Conservation (phyloP, 2,329 filamentous ascomycete species). For the Colletotrichum zoysiae region DNA sequence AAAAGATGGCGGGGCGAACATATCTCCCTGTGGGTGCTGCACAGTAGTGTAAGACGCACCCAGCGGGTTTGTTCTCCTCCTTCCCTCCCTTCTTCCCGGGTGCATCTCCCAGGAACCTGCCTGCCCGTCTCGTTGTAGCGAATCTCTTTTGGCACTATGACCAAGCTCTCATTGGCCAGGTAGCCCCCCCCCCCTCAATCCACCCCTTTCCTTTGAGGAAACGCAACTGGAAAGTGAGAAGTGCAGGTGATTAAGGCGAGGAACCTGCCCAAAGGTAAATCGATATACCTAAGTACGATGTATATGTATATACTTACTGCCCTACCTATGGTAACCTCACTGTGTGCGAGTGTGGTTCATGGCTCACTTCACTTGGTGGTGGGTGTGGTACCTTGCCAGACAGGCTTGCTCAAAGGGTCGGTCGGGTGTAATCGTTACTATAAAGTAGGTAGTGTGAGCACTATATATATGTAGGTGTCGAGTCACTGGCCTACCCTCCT, state of each 20-base stretch:
- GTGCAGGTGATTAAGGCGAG: neutral
- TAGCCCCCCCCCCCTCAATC: no score
- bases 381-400: neutral
- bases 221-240: constrained; percentile 2
- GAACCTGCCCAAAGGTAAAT: neutral
- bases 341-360: neutral
- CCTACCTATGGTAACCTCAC: neutral
- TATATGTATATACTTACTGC: neutral
- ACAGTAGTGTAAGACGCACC: neutral
- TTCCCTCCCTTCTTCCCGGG: neutral
- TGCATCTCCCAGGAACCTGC: constrained; percentile 17
- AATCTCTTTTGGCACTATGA: constrained; percentile 4
- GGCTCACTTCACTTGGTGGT: neutral
- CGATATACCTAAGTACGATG: neutral
- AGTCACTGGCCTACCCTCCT: neutral
- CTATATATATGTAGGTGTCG: neutral
- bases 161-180: constrained; percentile 8
- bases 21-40: neutral
- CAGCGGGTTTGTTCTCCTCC: neutral
- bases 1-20: neutral
- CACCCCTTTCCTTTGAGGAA: constrained; percentile 6
- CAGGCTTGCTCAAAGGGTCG: neutral
- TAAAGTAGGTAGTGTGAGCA: neutral
- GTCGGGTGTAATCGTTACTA: neutral
- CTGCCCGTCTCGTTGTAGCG: constrained; percentile 14